Percentiles rank a stretch among this genome's conserved stretches.
phyloP scores from a whole-genome alignment of 2,329 filamentous ascomycete genomes.

The Myriangium duriaei region DNA sequence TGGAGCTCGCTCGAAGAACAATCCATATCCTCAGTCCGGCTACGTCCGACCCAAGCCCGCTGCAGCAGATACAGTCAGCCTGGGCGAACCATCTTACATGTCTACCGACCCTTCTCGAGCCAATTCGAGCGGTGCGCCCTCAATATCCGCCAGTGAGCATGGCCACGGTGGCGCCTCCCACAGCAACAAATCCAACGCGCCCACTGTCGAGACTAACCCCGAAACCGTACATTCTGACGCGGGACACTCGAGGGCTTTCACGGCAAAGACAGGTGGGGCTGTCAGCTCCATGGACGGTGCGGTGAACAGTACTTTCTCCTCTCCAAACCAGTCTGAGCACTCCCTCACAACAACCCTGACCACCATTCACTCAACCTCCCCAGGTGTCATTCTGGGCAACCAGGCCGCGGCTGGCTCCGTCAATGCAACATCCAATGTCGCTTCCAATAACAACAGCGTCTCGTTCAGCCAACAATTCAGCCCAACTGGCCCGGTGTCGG shows the following conservation, averaged over 20 bases:
- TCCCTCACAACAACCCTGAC: constrained; percentile 75
- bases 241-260: constrained; percentile 70
- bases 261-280: constrained; percentile 57
- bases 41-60: constrained; percentile 16
- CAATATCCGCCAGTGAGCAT: constrained; percentile 26
- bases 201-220: constrained; percentile 72
- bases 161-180: constrained; percentile 41
- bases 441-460: constrained; percentile 19
- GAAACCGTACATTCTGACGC: constrained; percentile 63
- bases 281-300: constrained; percentile 50
- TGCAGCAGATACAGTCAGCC: constrained; percentile 17
- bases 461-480: constrained; percentile 48
- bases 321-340: constrained; percentile 65
- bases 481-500: constrained; percentile 43
- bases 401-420: constrained; percentile 22
- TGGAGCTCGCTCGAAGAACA: constrained; percentile 45
- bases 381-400: constrained; percentile 35
- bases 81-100: constrained; percentile 33
- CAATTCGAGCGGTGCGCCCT: constrained; percentile 44
- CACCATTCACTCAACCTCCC: constrained; percentile 65
- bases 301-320: constrained; percentile 63
- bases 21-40: constrained; percentile 81
- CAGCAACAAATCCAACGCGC: constrained; percentile 61
- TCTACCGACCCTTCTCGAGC: constrained; percentile 30
- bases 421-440: not conserved